Percentiles rank a stretch among this genome's conserved stretches.
These are phyloP conservation scores for Pythium dissotocum DNA, from an alignment of 352 stramenopile species.

Conservation along the genomic window DNA sequence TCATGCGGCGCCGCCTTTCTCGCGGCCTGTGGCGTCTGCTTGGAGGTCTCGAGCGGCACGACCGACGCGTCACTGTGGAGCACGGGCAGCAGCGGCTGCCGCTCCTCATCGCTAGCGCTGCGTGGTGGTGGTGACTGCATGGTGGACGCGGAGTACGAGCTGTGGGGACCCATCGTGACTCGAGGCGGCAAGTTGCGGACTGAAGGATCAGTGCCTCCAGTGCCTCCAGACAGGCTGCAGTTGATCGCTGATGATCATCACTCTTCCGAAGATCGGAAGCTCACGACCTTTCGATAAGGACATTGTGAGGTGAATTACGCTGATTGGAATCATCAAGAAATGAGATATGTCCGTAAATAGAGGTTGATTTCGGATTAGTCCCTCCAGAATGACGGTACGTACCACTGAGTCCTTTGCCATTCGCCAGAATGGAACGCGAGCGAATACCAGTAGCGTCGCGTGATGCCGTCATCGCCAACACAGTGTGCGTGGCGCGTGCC, in stretches of 20 bases:
- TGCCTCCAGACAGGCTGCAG: no score
- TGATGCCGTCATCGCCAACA: neutral
- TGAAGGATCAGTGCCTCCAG: neutral
- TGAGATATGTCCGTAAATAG: no score
- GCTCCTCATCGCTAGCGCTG: neutral
- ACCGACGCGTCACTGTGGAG: neutral
- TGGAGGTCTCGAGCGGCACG: slow-evolving; percentile 4
- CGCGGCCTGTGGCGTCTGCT: neutral
- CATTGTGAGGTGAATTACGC: no score
- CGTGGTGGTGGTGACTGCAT: neutral
- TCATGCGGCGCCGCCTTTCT: slow-evolving; percentile 6
- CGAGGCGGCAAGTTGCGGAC: neutral
- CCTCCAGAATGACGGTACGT: no score
- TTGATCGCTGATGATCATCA: neutral
- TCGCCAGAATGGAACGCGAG: neutral
- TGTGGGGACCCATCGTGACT: neutral
- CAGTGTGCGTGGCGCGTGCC: neutral
- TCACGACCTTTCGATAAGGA: no score
- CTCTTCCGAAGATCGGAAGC: neutral
- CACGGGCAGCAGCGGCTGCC: slow-evolving; percentile 8
- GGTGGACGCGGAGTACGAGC: neutral
- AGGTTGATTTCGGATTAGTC: no score
- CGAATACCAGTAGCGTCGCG: neutral
- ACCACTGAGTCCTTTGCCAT: no score
- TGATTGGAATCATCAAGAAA: no score